These are phyloP conservation scores for Phialophora verrucosa DNA, from an alignment of 2,329 filamentous ascomycete genomes.

Conservation along the genomic window DNA sequence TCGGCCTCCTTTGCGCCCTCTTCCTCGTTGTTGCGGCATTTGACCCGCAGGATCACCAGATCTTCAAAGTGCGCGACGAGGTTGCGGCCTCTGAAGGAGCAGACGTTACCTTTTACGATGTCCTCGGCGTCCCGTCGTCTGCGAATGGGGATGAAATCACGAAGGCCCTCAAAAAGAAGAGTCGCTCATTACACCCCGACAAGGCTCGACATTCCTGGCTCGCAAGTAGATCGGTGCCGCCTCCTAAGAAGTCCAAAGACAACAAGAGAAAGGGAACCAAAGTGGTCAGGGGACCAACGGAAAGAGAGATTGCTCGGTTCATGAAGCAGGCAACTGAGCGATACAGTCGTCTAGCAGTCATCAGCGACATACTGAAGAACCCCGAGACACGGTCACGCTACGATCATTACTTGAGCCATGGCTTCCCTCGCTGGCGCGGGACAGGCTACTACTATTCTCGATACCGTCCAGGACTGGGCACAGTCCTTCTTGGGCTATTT, in stretches of 20 bases:
- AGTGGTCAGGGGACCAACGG: conserved; percentile 72
- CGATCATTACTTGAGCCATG: conserved; percentile 90
- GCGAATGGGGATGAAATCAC: conserved; percentile 87
- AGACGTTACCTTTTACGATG: conserved; percentile 89
- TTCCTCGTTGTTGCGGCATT: conserved; percentile 68
- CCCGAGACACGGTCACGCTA: conserved; percentile 77
- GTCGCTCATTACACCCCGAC: conserved; percentile 85
- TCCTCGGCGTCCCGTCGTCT: conserved; percentile 74
- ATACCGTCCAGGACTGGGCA: conserved; percentile 82
- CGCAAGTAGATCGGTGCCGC: conserved; percentile 66
- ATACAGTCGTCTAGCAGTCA: conserved; percentile 82
- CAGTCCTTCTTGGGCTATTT: conserved; percentile 81
- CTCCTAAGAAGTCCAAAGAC: conserved; percentile 58
- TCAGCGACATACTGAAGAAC: conserved; percentile 84
- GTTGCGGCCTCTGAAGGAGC: conserved; percentile 74
- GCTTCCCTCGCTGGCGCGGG: conserved; percentile 95
- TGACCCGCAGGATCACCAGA: conserved; percentile 88
- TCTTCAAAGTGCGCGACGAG: conserved; percentile 93
- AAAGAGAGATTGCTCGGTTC: conserved; percentile 76
- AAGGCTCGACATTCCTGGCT: conserved; percentile 88
- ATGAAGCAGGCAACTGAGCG: conserved; percentile 81
- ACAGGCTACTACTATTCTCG: conserved; percentile 98
- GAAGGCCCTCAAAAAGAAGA: conserved; percentile 91
- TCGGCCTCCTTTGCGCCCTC: conserved; percentile 71
- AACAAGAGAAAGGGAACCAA: conserved; percentile 66